Conservation (phyloP, 345 rosid genomes). For the Linum usitatissimum region DNA sequence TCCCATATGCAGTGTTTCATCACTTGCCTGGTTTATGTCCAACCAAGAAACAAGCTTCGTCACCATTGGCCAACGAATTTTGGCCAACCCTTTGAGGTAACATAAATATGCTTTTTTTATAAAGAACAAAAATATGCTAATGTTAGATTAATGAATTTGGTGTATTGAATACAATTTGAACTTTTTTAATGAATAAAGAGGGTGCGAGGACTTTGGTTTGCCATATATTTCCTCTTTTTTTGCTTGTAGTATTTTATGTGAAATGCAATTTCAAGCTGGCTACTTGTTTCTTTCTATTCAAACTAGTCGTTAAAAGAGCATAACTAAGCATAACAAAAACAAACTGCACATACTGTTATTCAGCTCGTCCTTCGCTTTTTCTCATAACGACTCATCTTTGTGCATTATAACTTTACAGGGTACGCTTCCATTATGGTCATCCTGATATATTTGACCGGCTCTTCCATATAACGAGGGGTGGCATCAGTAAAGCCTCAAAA, state of each 20-base stretch:
- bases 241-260: background rate
- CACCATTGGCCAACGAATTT: slow-evolving; percentile 87
- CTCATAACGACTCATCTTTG: background rate
- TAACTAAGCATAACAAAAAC: no score
- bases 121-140: slow-evolving; percentile 9
- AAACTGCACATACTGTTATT: no score
- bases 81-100: slow-evolving; percentile 94
- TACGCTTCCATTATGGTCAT: slow-evolving; percentile 96
- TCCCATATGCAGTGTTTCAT: slow-evolving; percentile 67
- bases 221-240: background rate
- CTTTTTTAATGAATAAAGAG: no score
- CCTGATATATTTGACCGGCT: slow-evolving; percentile 94
- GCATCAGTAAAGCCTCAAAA: slow-evolving; percentile 95
- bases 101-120: slow-evolving; percentile 1
- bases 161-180: background rate
- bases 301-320: no score
- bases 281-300: no score
- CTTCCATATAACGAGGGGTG: slow-evolving; percentile 96
- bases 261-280: no score
- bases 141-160: background rate
- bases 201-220: background rate
- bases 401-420: slow-evolving; percentile 37
- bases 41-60: slow-evolving; percentile 97
- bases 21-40: slow-evolving; percentile 99
- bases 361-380: no score